Percentiles rank a stretch among this genome's conserved stretches.
phyloP scores from a whole-genome alignment of 768 basidiomycete genomes.

The Amanita fuliginea region DNA sequence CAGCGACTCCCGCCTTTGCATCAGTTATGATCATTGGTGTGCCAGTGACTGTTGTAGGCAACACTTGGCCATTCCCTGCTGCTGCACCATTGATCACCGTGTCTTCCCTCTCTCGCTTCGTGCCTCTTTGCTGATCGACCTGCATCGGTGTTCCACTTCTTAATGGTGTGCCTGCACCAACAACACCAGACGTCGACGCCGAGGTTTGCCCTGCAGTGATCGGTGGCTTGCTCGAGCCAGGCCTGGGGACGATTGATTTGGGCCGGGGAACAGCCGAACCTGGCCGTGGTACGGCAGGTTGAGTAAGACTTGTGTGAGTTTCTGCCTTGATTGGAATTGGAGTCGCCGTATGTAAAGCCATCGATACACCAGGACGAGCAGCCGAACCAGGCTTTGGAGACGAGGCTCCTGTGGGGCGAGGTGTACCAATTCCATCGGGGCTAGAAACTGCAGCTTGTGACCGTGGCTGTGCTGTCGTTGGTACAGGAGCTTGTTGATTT shows the following conservation, averaged over 20 bases:
- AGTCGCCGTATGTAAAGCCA: constrained; percentile 8
- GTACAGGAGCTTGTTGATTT: constrained; percentile 15
- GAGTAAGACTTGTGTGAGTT: constrained; percentile 12
- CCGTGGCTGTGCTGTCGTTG: constrained; percentile 19
- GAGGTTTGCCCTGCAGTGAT: constrained; percentile 9
- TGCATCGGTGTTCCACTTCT: constrained; percentile 21
- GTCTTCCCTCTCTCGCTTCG: constrained; percentile 32
- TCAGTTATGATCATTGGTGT: constrained; percentile 27
- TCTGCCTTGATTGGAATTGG: constrained; percentile 11
- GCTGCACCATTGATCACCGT: constrained; percentile 18
- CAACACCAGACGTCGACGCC: constrained; percentile 5
- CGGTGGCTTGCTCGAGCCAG: constrained; percentile 16
- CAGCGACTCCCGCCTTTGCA: constrained; percentile 47
- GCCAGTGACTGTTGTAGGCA: constrained; percentile 11
- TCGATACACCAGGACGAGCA: constrained; percentile 15
- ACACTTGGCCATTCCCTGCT: constrained; percentile 16
- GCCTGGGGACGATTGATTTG: constrained; percentile 17
- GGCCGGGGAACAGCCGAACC: constrained; percentile 18
- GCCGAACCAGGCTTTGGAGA: constrained; percentile 18
- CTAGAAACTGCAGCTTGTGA: constrained; percentile 10
- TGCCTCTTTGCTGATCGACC: constrained; percentile 23
- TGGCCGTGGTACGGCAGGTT: constrained; percentile 15
- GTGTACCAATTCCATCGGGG: constrained; percentile 9
- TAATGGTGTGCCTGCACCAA: constrained; percentile 12
- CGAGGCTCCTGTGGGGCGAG: constrained; percentile 12